Conservation (phyloP, 2,329 filamentous ascomycete species). For the Aspergillus ochraceus region DNA sequence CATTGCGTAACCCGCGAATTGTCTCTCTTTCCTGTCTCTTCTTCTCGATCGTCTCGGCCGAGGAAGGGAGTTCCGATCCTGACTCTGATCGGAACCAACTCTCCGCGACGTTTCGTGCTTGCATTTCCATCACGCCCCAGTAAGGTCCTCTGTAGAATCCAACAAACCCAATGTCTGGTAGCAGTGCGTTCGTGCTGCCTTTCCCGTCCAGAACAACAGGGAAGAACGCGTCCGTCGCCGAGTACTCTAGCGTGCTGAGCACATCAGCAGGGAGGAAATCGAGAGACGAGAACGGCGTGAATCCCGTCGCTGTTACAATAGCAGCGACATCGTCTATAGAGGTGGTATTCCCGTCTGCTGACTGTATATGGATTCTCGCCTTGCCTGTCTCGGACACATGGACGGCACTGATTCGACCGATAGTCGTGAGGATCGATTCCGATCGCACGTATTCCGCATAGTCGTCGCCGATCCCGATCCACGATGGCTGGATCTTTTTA, state of each 20-base stretch:
- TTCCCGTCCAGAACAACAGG: conserved; percentile 69
- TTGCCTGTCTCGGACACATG: conserved; percentile 1
- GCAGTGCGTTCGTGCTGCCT: conserved; percentile 59
- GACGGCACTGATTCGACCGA: conserved; percentile 40
- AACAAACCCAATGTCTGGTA: conserved; percentile 72
- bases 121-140: conserved; percentile 87
- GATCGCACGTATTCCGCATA: conserved; percentile 74
- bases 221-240: conserved; percentile 54
- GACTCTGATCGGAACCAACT: conserved; percentile 52
- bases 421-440: conserved; percentile 55
- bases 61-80: background rate
- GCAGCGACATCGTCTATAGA: conserved; percentile 61
- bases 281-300: conserved; percentile 63
- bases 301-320: conserved; percentile 75
- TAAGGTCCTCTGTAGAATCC: conserved; percentile 83
- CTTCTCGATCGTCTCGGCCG: conserved; percentile 20
- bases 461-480: conserved; percentile 68
- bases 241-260: conserved; percentile 59
- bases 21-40: conserved; percentile 24
- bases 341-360: conserved; percentile 35
- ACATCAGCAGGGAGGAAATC: conserved; percentile 62
- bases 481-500: conserved; percentile 56
- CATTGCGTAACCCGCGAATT: conserved; percentile 23
- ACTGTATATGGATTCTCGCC: conserved; percentile 37
- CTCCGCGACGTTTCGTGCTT: conserved; percentile 66